Conservation (phyloP, 139 green algal species). For the Auxenochlorella protothecoides region DNA sequence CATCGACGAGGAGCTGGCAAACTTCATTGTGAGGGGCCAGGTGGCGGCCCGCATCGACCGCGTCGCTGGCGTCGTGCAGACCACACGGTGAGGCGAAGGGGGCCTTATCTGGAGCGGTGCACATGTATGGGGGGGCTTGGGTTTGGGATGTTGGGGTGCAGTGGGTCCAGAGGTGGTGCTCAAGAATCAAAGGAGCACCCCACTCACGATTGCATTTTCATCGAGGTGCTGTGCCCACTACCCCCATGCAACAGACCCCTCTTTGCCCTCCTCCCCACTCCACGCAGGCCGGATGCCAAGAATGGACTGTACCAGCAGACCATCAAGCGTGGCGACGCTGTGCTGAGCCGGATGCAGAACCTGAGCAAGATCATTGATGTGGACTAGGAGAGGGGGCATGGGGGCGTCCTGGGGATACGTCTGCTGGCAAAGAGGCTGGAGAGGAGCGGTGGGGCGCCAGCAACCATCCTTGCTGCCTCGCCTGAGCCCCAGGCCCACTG, state of each 20-base stretch:
- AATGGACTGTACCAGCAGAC: constrained; percentile 81
- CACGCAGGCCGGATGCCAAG: constrained; percentile 74
- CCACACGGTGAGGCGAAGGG: constrained; percentile 52
- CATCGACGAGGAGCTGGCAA: constrained; percentile 62
- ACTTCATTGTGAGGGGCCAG: constrained; percentile 86
- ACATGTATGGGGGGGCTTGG: not conserved
- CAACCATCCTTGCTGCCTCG: too few relatives aligned
- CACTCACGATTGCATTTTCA: not conserved
- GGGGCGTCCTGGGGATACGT: too few relatives aligned
- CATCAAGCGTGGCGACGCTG: constrained; percentile 87
- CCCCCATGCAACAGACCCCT: too few relatives aligned
- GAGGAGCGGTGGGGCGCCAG: too few relatives aligned
- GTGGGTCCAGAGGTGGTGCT: too few relatives aligned
- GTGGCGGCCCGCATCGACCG: constrained; percentile 96
- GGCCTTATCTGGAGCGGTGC: not conserved
- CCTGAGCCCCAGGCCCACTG: too few relatives aligned
- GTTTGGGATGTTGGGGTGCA: not conserved
- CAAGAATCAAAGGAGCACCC: too few relatives aligned
- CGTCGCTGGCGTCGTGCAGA: constrained; percentile 81
- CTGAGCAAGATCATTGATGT: constrained; percentile 88
- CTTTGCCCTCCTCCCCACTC: not conserved
- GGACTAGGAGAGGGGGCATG: constrained; percentile 34
- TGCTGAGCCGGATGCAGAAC: constrained; percentile 95
- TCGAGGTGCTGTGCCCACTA: not conserved
- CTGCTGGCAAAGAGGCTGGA: too few relatives aligned